Percentiles rank a stretch among this genome's conserved stretches.
phyloP scores from a whole-genome alignment of 495 filamentous ascomycete species.

The Venustampulla echinocandica region DNA sequence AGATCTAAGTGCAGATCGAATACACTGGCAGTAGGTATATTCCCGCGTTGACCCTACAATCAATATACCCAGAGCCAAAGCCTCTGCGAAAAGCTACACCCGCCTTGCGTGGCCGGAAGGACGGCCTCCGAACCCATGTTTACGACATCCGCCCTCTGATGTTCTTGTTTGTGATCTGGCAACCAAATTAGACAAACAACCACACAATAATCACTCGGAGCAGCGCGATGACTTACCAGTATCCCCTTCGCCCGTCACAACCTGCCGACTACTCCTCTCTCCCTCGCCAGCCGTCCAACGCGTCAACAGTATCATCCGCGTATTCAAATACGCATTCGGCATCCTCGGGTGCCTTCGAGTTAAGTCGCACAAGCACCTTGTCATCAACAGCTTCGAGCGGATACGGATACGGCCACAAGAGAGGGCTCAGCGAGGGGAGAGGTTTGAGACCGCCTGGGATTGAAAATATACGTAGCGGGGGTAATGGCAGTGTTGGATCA shows the following conservation, averaged over 20 bases:
- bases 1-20: no score
- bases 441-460: constrained; percentile 33
- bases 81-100: neutral
- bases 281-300: constrained; percentile 65
- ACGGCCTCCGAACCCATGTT: constrained; percentile 15
- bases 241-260: constrained; percentile 54
- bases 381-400: constrained; percentile 69
- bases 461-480: constrained; percentile 5
- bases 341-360: constrained; percentile 53
- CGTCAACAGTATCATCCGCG: constrained; percentile 67
- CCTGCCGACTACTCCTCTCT: constrained; percentile 47
- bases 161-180: no score
- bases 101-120: constrained; percentile 8
- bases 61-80: neutral
- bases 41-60: constrained; percentile 4
- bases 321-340: constrained; percentile 69
- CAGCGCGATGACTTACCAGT: constrained; percentile 41
- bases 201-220: no score
- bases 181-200: no score
- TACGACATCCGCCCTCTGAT: constrained; percentile 8
- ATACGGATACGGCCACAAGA: constrained; percentile 55
- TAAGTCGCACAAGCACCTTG: constrained; percentile 65
- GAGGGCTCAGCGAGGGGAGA: constrained; percentile 66
- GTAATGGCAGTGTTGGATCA: constrained; percentile 26
- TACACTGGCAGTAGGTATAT: no score